Evolutionary conservation across 148 eudicot species (phyloP), one percentile per base, ranked within the genome.

Genomic region (Drosera capensis): DNA sequence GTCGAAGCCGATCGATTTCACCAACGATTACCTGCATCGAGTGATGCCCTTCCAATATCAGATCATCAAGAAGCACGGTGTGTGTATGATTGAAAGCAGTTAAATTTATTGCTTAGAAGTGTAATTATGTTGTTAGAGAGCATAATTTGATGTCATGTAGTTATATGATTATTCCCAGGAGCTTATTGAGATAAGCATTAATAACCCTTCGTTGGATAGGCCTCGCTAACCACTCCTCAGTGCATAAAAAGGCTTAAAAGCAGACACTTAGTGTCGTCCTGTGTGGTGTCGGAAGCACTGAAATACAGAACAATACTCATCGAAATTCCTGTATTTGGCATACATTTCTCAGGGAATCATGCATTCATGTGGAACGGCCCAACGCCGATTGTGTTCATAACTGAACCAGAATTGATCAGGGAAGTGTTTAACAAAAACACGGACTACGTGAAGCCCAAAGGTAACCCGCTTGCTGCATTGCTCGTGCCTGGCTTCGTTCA

Each of bases 351-450:
- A 60, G 71, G 71, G 29, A 67, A 67, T 35, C 56, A 51, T 15
- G 56, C 63, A n/a, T 67, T 67, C 37, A 29, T 56, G 19, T 67
- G 71, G 71, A 47, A 54, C 22, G 71, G 71, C 2, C 63, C 67
- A 14, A 40, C 46, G 22, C 71, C 71, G 18, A 40, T 60, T 41
- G 40, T 67, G 22, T 60, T 45, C 30, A 61, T 67, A 43, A 62
- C 56, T 59, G 67, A 67, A 1, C 63, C 58, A 20, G 54, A 41
- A 39, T 51, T 61, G 63, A 52, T 47, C 23, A 67, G 52, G 25
- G 71, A 67, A 22, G 25, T 67, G n/a, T 25, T 67, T 14, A 50
- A 19, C 18, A 67, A 48, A 30, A 60, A 61, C 24, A 64, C 60
- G 5, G 63, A 67, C 7, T 67, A 60, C 30, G 67, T 51, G 39